Evolutionary conservation across 1,284 basidiomycete species (phyloP).

Genomic region (Trichosporon asahii): DNA sequence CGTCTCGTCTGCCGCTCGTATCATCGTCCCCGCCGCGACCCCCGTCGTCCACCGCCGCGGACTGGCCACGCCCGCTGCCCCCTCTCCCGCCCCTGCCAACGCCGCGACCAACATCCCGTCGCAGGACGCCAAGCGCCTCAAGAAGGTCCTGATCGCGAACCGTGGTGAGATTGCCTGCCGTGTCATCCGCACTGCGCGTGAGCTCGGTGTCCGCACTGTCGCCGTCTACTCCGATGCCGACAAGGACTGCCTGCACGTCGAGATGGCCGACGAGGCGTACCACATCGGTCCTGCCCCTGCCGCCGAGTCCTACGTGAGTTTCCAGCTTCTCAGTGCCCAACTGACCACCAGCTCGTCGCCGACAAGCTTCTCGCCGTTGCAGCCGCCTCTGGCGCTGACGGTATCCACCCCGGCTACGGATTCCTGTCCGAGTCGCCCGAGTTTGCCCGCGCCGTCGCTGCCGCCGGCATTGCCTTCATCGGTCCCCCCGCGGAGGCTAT

Average conservation of each 20-base stretch:
- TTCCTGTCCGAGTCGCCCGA: slow-evolving; percentile 73
- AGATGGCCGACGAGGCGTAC: slow-evolving; percentile 85
- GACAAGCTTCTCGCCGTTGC: slow-evolving; percentile 86
- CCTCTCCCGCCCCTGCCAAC: slow-evolving; percentile 11
- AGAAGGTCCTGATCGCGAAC: slow-evolving; percentile 82
- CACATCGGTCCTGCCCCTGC: slow-evolving; percentile 87
- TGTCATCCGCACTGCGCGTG: slow-evolving; percentile 82
- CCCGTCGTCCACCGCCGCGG: neutral
- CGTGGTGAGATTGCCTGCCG: slow-evolving; percentile 93
- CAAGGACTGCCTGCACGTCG: slow-evolving; percentile 72
- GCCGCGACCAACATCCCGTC: slow-evolving; percentile 14
- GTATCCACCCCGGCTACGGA: slow-evolving; percentile 71
- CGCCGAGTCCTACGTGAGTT: slow-evolving; percentile 69
- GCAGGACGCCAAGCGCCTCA: slow-evolving; percentile 31
- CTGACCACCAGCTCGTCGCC: slow-evolving; percentile 58
- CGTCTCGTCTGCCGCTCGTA: neutral
- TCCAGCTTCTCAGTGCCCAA: slow-evolving; percentile 50
- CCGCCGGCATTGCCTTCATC: slow-evolving; percentile 60
- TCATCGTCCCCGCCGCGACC: neutral
- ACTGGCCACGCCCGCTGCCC: slow-evolving; percentile 13
- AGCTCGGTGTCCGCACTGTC: slow-evolving; percentile 83
- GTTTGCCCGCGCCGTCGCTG: slow-evolving; percentile 58
- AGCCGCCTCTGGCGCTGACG: slow-evolving; percentile 74
- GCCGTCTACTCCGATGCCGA: slow-evolving; percentile 90
- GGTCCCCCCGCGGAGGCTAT: slow-evolving; percentile 64